Percentiles rank a stretch among this genome's conserved stretches.
These are phyloP conservation scores for Chlorokybus atmophyticus DNA, from an alignment of 139 green algal genomes.

Conservation along the genomic window DNA sequence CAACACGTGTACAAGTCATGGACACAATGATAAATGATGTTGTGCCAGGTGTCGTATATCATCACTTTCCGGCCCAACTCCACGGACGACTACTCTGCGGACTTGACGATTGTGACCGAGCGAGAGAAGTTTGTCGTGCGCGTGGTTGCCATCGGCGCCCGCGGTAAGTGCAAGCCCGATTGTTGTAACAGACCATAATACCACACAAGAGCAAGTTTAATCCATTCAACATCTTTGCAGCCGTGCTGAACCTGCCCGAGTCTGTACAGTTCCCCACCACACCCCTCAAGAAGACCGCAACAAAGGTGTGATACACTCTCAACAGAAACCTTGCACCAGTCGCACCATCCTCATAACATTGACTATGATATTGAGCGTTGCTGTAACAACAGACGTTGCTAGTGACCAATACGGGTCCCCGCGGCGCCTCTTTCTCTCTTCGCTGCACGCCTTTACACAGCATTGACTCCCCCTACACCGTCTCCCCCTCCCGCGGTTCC, in stretches of 20 bases:
- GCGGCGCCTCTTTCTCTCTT: slow-evolving; percentile 42
- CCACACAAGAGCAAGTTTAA: no score
- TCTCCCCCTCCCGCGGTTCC: slow-evolving; percentile 33
- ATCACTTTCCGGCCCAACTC: slow-evolving; percentile 44
- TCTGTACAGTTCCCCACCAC: slow-evolving; percentile 34
- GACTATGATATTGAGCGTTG: background rate
- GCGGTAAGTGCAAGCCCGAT: background rate
- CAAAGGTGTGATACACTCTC: slow-evolving; percentile 12
- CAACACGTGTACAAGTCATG: no score
- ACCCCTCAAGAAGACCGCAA: slow-evolving; percentile 17
- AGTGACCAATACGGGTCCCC: slow-evolving; percentile 52
- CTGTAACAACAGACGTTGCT: slow-evolving; percentile 30
- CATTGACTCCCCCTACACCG: slow-evolving; percentile 51
- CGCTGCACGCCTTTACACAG: slow-evolving; percentile 1
- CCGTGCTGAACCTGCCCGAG: slow-evolving; percentile 58
- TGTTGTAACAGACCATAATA: slow-evolving; percentile 23
- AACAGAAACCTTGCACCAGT: background rate
- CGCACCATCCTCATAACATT: background rate
- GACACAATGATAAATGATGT: no score
- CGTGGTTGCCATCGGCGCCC: slow-evolving; percentile 23
- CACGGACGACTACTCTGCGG: slow-evolving; percentile 36
- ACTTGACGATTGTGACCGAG: slow-evolving; percentile 61
- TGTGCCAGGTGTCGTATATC: no score
- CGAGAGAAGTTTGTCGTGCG: slow-evolving; percentile 68
- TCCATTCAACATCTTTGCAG: no score